Percentiles rank a stretch among this genome's conserved stretches.
phyloP scores from a whole-genome alignment of 2,329 filamentous ascomycete species.

The Fusarium brachygibbosum region DNA sequence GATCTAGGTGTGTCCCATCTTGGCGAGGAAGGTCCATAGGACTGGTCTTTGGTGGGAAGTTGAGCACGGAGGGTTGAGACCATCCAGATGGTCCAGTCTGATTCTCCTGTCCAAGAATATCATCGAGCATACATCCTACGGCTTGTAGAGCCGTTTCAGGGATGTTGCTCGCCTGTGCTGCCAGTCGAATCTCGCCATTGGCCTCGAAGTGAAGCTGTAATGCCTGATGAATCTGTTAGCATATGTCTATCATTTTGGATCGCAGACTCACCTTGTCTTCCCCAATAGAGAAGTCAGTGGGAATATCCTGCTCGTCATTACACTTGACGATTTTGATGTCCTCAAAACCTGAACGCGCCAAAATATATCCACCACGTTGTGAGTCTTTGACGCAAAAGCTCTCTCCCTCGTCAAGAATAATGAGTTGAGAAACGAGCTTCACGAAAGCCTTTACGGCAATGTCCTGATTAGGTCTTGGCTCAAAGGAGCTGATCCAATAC shows the following conservation, averaged over 20 bases:
- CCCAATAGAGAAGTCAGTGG: constrained; percentile 25
- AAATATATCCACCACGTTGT: not conserved
- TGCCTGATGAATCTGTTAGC: not conserved
- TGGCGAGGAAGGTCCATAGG: not conserved
- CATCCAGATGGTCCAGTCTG: not conserved
- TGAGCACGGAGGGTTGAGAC: constrained; percentile 20
- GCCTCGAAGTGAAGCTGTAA: not conserved
- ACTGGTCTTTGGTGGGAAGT: constrained; percentile 11
- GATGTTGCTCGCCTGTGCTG: not conserved
- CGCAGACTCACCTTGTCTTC: constrained; percentile 6
- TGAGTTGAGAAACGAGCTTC: constrained; percentile 2
- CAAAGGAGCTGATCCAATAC: constrained; percentile 1
- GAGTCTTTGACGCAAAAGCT: constrained; percentile 16
- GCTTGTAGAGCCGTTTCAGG: not conserved
- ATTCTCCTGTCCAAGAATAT: not conserved
- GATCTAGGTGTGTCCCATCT: not conserved
- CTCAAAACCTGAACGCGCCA: not conserved
- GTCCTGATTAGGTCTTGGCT: not conserved
- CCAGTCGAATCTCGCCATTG: not conserved
- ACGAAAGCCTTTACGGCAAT: constrained; percentile 4
- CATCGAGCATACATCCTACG: constrained; percentile 10
- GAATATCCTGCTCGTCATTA: not conserved
- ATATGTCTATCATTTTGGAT: not conserved
- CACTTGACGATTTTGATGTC: fast-evolving
- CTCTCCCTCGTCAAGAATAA: constrained; percentile 16